Evolutionary conservation across 441 rosid genomes (phyloP), one percentile per base, ranked within the genome.

Genomic region (Gossypium lobatum): DNA sequence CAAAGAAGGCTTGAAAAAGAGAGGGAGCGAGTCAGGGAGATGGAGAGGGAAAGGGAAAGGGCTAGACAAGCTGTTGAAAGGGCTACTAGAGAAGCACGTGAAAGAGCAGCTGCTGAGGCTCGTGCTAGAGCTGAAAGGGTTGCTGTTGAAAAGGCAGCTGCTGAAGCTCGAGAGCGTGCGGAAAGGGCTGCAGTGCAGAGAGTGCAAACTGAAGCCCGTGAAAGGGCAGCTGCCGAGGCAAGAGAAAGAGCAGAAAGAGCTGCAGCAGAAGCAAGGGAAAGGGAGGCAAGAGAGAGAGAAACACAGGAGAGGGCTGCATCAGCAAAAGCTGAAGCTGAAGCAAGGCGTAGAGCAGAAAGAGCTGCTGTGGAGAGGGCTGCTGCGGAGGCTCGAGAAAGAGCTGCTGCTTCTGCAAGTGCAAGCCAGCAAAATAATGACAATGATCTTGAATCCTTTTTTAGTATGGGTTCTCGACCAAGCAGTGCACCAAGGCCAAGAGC

Each of bases 41-140:
- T 73, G 28, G 81, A 75, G 79, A 84, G 81, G 59, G 97, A 89
- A 77, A 83, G 91, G 81, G 87, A 82, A 72, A 79, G 74, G 82
- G 93, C 89, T 39, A 86, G 96, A 74, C 96, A 92, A 77, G 97
- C 87, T 7, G 96, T 93, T 71, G 97, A 92, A 81, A 91, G 97
- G 82, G 98, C 96, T 77, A 91, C 94, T 57, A 88, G 96, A 83
- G 97, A 95, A 86, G 98, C 97, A 78, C 92, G 97, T 14, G 98
- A 92, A 83, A 91, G 98, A 85, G 98, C 97, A 76, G 95, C 94
- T 53, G 60, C 75, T 63, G 97, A 89, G 18, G 98, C 97, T 76
- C 96, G 88, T 73, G 75, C 78, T 4, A 89, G 77, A 88, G 92
- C 91, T 74, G 97, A 94, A 80, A 89, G 89, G 83, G 91, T 90